These are phyloP conservation scores for Ensete glaucum DNA, from an alignment of 176 grass and related monocot genomes.

Conservation along the genomic window DNA sequence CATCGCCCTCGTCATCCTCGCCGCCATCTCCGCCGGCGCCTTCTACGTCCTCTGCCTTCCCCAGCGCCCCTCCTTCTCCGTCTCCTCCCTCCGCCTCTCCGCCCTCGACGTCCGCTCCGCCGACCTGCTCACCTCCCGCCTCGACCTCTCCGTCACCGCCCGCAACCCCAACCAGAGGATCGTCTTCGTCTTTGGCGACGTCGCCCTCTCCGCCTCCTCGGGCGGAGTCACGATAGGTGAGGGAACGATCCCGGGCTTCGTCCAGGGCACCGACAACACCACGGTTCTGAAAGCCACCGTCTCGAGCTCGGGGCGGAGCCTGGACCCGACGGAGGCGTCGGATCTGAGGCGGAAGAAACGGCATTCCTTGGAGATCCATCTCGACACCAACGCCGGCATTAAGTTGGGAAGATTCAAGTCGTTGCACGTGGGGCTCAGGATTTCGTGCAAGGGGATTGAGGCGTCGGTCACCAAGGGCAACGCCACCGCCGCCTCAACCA, in stretches of 20 bases:
- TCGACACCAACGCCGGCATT: conserved; percentile 72
- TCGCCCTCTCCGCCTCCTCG: conserved; percentile 42
- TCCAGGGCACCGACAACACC: conserved; percentile 55
- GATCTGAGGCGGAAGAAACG: conserved; percentile 62
- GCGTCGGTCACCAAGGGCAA: conserved; percentile 32
- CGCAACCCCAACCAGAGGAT: conserved; percentile 88
- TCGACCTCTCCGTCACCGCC: conserved; percentile 78
- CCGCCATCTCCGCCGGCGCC: conserved; percentile 66
- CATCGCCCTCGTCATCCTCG: conserved; percentile 53
- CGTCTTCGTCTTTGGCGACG: conserved; percentile 61
- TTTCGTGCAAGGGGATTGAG: conserved; percentile 47
- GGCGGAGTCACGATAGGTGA: conserved; percentile 45
- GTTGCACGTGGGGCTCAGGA: conserved; percentile 55
- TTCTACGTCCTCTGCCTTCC: conserved; percentile 88
- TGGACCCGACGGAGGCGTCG: conserved; percentile 49
- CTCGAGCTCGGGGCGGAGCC: conserved; percentile 20
- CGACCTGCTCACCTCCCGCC: conserved; percentile 59
- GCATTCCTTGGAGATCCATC: conserved; percentile 36
- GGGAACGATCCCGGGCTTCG: conserved; percentile 61
- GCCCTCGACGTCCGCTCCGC: conserved; percentile 61
- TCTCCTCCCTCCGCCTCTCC: conserved; percentile 60
- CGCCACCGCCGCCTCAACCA: conserved; percentile 29
- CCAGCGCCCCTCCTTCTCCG: conserved; percentile 52
- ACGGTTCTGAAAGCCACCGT: conserved; percentile 50
- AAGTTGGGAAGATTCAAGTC: conserved; percentile 77